Base-by-base conservation (phyloP, 2,329 filamentous ascomycete species). In the Aspergillus chevalieri region DNA sequence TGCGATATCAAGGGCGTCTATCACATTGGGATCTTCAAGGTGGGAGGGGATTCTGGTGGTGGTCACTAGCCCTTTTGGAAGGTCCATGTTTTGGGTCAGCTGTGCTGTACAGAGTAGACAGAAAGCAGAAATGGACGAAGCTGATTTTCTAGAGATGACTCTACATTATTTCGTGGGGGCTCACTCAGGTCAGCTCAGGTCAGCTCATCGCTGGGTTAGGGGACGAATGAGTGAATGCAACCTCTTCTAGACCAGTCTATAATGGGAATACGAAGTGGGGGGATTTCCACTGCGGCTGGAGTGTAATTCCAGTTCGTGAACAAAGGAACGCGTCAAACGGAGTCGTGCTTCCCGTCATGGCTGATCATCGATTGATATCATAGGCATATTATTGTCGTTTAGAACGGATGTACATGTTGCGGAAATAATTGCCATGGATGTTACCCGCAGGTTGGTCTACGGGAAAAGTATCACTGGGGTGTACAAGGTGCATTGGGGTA, bases 31-130 rank as follows among this genome's bases (percentile, higher is more conserved):
- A 45, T 63, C 61, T 38, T 66, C 60, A 43, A 74, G 63, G 43
- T 70, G 65, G 33, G 66, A 63, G 12, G 67, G 62, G 22, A 72
- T 60, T 34, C 61, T 59, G 43, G 64, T 61, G 24, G 69, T 70
- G 43, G 67, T 66, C 47, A 77, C 64, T 55, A 76, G 65, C 36
- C 70, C 70, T 58, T 67, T 57, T 42, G 74, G 67, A 33, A 74
- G 61, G 52, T 56, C 62, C 26, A 30, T 30, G 4, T 24, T 24
- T 64, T 72, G 74, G 75, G 26, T 36, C 51, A 46, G 12, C 8
- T 36, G 14, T 21, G 26, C 8, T 36, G 14, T 34, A n/a, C 15
- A 4, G 38, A 22, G 17, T 19, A 12, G 15, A 22, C 4, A 12
- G 15, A 17, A 17, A 19, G 10, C 17, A 21, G 19, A 21, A 2